Conservation (phyloP, 2,329 filamentous ascomycete genomes). For the Aspergillus luchuensis region DNA sequence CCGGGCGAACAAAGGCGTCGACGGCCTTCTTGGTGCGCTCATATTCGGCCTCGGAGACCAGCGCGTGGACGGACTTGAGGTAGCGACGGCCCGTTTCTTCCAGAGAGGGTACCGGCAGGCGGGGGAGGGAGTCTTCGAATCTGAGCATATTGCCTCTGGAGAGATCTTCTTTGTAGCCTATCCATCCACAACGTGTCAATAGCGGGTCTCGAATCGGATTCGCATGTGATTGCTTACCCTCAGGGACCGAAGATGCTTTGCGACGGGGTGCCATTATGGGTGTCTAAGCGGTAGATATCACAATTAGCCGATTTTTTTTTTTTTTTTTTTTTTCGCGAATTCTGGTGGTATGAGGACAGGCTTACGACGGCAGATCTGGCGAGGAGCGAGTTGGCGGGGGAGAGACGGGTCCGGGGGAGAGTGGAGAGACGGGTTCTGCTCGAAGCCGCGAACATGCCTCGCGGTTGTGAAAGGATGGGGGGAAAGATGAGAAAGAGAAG, state of each 20-base stretch:
- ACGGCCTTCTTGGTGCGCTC: slow-evolving; percentile 74
- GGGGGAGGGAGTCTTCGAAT: slow-evolving; percentile 66
- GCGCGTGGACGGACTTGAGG: slow-evolving; percentile 66
- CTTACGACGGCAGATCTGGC: slow-evolving; percentile 39
- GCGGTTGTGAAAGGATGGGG: slow-evolving; percentile 18
- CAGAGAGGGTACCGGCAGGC: slow-evolving; percentile 63
- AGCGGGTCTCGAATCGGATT: not conserved
- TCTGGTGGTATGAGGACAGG: slow-evolving; percentile 3
- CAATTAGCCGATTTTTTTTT: not conserved
- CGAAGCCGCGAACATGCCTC: slow-evolving; percentile 49
- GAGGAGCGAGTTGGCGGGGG: slow-evolving; percentile 36
- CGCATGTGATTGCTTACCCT: slow-evolving; percentile 43
- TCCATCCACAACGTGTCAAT: not conserved
- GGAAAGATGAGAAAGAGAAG: slow-evolving; percentile 15
- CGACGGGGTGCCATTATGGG: slow-evolving; percentile 45
- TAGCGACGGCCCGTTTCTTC: slow-evolving; percentile 66
- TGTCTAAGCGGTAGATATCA: slow-evolving; percentile 26
- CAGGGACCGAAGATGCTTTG: slow-evolving; percentile 49
- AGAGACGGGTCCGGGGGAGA: slow-evolving; percentile 42
- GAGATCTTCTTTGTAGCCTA: slow-evolving; percentile 66
- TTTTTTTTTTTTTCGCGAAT: too few species aligned
- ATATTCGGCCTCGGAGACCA: slow-evolving; percentile 61
- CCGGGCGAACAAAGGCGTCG: slow-evolving; percentile 83
- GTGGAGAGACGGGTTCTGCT: slow-evolving; percentile 46
- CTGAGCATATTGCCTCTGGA: slow-evolving; percentile 66